These are phyloP conservation scores for Eremothecium sinecaudum DNA, from an alignment of 1,139 yeast genomes.

Conservation along the genomic window DNA sequence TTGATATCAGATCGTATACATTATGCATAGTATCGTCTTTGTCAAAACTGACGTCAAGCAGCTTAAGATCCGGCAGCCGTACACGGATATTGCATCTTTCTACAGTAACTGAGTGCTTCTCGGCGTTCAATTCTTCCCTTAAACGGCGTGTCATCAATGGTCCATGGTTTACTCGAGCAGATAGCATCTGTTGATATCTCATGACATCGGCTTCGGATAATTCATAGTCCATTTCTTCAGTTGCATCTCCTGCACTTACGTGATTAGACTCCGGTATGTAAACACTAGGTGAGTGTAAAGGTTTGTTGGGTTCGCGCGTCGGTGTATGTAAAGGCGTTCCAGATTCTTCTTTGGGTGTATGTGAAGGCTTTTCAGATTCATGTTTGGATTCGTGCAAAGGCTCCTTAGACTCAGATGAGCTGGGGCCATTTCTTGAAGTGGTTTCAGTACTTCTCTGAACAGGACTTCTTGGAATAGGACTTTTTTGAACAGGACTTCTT, in stretches of 20 bases:
- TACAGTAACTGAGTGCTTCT: conserved; percentile 13
- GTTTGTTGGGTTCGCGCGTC: conserved; percentile 1
- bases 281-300: conserved; percentile 12
- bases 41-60: conserved; percentile 40
- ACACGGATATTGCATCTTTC: conserved; percentile 36
- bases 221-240: conserved; percentile 33
- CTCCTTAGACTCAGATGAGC: too few species aligned
- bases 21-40: conserved; percentile 32
- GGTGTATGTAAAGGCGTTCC: too few species aligned
- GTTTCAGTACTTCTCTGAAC: background rate
- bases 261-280: conserved; percentile 9
- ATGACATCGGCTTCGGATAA: conserved; percentile 46
- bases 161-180: conserved; percentile 32
- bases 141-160: conserved; percentile 29
- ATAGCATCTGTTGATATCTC: conserved; percentile 41
- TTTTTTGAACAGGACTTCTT: background rate
- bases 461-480: too few species aligned
- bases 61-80: conserved; percentile 45
- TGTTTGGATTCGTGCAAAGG: background rate
- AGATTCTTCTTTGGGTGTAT: conserved; percentile 4
- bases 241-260: background rate
- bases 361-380: background rate
- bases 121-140: conserved; percentile 24
- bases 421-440: background rate
- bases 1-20: conserved; percentile 37